A percentile compares a stretch with the other conserved stretches of the same genome.
Conservation (phyloP, 257 asterid species). For the Solanum tarapatanum region DNA sequence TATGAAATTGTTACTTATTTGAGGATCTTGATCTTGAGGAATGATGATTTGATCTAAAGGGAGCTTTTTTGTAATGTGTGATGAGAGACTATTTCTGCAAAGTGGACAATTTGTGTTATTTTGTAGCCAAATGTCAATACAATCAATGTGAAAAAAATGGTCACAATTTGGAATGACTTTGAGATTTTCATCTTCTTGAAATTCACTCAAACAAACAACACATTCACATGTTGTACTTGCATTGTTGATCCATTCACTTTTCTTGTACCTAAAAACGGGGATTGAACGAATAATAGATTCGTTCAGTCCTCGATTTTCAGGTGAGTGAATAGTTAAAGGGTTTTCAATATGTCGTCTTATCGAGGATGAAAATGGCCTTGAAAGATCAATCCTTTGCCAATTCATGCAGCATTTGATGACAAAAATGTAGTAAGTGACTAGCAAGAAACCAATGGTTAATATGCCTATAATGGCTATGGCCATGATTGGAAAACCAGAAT, state of each 20-base stretch:
- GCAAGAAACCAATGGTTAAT: neutral
- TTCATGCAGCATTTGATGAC: constrained; percentile 45
- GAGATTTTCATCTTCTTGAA: constrained; percentile 48
- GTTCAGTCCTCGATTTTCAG: constrained; percentile 46
- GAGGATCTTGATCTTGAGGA: neutral
- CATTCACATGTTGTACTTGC: constrained; percentile 27
- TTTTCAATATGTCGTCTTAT: constrained; percentile 4
- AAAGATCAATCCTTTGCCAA: constrained; percentile 64
- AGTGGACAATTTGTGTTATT: constrained; percentile 49
- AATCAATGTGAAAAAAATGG: constrained; percentile 62
- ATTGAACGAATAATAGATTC: constrained; percentile 54
- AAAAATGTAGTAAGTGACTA: neutral
- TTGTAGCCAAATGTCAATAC: neutral
- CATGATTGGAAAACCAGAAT: too few relatives aligned
- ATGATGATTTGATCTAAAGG: constrained; percentile 12
- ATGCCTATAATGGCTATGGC: too few relatives aligned
- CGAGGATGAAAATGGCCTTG: constrained; percentile 32
- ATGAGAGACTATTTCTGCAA: constrained; percentile 45
- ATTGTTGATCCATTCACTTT: neutral
- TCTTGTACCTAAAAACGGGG: constrained; percentile 42
- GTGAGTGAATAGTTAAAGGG: constrained; percentile 12
- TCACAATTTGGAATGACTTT: constrained; percentile 52
- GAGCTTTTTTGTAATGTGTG: neutral
- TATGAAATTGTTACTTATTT: constrained; percentile 7
- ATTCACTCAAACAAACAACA: constrained; percentile 65